Conservation (phyloP, 768 basidiomycete genomes). For the Lactifluus rugatus region DNA sequence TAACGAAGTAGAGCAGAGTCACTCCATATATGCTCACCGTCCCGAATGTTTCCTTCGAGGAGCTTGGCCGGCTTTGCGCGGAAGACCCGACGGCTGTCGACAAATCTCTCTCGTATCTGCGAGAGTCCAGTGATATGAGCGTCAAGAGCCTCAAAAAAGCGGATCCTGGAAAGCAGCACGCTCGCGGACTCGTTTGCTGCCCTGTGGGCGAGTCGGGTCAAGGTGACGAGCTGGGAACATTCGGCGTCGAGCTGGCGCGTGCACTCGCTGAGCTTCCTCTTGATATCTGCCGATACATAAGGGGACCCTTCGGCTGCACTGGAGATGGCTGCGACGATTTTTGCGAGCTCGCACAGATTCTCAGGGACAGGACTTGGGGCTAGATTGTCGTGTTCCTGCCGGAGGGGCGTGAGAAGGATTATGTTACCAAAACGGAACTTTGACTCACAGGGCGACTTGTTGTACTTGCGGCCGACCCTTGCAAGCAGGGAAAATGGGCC, state of each 20-base stretch:
- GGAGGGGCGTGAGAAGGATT: not conserved
- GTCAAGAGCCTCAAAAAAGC: not conserved
- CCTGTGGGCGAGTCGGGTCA: not conserved
- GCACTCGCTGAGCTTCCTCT: not conserved
- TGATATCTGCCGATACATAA: not conserved
- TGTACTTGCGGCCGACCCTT: not conserved
- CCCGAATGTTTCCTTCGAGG: not conserved
- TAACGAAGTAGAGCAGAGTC: not conserved
- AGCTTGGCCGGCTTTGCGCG: not conserved
- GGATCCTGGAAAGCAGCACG: conserved; percentile 7
- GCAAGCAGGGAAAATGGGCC: not conserved
- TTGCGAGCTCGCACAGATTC: not conserved
- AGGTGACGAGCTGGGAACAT: not conserved
- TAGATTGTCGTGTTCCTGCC: not conserved
- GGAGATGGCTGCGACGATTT: not conserved
- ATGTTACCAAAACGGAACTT: not conserved
- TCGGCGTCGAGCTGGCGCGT: conserved; percentile 6
- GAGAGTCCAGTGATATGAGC: not conserved
- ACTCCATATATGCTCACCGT: not conserved
- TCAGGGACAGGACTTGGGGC: conserved; percentile 1
- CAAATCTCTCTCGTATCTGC: not conserved
- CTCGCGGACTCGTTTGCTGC: not conserved
- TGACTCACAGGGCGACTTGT: not conserved
- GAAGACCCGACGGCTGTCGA: conserved; percentile 1
- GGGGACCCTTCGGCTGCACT: not conserved